Evolutionary conservation across 1,284 basidiomycete species (phyloP).

Genomic region (Cutaneotrichosporon dermatis): DNA sequence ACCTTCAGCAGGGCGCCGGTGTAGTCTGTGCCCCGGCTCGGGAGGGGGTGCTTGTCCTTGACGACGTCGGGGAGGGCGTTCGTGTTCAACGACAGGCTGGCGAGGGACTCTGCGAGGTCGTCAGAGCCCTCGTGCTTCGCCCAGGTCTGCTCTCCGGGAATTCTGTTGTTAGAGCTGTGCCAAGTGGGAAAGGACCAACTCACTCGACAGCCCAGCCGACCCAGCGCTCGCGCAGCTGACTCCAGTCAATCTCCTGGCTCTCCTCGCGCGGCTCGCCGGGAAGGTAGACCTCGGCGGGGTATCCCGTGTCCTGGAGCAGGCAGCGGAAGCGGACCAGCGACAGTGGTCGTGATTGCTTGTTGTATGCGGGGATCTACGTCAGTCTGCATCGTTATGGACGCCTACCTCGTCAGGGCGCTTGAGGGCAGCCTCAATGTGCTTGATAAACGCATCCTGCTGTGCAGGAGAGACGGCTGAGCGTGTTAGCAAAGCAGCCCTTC

Average conservation of each 20-base stretch:
- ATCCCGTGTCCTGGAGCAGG: slow-evolving; percentile 48
- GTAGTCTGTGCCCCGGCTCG: slow-evolving; percentile 24
- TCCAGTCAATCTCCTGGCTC: slow-evolving; percentile 27
- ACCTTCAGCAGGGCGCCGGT: slow-evolving; percentile 46
- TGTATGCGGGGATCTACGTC: slow-evolving; percentile 31
- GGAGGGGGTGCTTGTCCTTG: slow-evolving; percentile 37
- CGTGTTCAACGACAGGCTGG: neutral
- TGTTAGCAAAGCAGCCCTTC: neutral
- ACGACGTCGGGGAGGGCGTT: slow-evolving; percentile 19
- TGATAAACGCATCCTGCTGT: slow-evolving; percentile 10
- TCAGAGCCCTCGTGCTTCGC: neutral
- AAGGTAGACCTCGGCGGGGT: slow-evolving; percentile 47
- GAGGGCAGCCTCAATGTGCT: slow-evolving; percentile 7
- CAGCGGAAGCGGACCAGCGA: slow-evolving; percentile 43
- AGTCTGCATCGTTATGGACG: too few relatives aligned
- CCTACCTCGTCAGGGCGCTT: slow-evolving; percentile 1
- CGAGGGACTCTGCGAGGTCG: neutral
- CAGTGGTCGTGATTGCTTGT: slow-evolving; percentile 23
- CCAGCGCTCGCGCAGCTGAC: slow-evolving; percentile 44
- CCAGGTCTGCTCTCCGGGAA: slow-evolving; percentile 43
- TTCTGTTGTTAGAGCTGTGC: slow-evolving; percentile 18
- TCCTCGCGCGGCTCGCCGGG: slow-evolving; percentile 12
- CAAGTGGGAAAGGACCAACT: slow-evolving; percentile 3
- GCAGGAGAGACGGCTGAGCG: slow-evolving; percentile 5
- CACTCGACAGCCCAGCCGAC: slow-evolving; percentile 49